phyloP scores from a whole-genome alignment of 768 basidiomycete genomes.

The Lyophyllum semitale region DNA sequence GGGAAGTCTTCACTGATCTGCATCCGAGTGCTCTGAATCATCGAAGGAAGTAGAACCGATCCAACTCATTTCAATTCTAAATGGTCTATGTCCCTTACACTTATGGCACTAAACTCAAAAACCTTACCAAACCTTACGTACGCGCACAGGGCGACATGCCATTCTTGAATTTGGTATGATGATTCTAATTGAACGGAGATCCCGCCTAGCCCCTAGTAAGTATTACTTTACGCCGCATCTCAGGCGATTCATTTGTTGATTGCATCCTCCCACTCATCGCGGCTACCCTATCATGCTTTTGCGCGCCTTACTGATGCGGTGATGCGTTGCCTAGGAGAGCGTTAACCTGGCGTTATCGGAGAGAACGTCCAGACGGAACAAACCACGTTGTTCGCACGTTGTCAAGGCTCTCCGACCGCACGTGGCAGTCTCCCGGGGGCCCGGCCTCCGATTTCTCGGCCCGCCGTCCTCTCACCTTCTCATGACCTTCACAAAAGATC shows the following conservation, averaged over 20 bases:
- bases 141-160: no score
- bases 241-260: background rate
- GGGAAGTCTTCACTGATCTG: slow-evolving; percentile 13
- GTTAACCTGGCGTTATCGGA: slow-evolving; percentile 27
- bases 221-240: background rate
- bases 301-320: slow-evolving; percentile 11
- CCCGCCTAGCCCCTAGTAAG: background rate
- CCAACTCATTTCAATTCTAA: slow-evolving; percentile 14
- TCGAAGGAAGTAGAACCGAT: slow-evolving; percentile 12
- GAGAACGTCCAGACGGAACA: slow-evolving; percentile 34
- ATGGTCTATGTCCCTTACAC: slow-evolving; percentile 19
- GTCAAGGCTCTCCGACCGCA: slow-evolving; percentile 28
- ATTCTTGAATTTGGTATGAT: no score
- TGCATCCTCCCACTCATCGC: background rate
- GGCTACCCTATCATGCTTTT: slow-evolving; percentile 6
- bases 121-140: background rate
- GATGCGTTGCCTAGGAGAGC: slow-evolving; percentile 12
- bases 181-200: background rate
- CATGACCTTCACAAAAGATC: background rate
- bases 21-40: slow-evolving; percentile 10
- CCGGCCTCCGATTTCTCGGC: slow-evolving; percentile 16
- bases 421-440: slow-evolving; percentile 22
- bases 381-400: slow-evolving; percentile 40
- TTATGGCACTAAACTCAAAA: slow-evolving; percentile 25
- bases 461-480: slow-evolving; percentile 10